Conservation (phyloP, 495 filamentous ascomycete species). For the Aspergillus leporis region DNA sequence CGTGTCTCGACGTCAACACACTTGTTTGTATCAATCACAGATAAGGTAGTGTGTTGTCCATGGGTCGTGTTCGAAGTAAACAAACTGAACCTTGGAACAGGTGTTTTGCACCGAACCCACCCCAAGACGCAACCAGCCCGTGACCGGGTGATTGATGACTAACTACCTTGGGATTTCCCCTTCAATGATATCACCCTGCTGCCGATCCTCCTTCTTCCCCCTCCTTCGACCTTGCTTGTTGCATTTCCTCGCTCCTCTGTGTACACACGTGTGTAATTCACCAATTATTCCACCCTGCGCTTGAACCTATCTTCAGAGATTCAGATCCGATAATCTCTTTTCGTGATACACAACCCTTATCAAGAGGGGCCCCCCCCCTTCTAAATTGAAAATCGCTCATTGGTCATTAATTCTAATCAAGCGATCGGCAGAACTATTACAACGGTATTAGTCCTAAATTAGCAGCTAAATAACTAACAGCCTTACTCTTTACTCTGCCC, state of each 20-base stretch:
- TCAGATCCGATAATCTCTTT: neutral
- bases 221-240: slow-evolving; percentile 7
- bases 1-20: neutral
- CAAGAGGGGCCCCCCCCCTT: neutral
- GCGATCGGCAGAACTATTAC: slow-evolving; percentile 12
- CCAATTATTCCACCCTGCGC: slow-evolving; percentile 2
- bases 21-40: neutral
- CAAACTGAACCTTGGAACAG: slow-evolving; percentile 3
- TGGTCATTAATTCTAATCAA: neutral
- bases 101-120: too few species aligned
- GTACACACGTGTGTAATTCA: neutral
- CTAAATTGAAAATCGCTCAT: neutral
- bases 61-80: neutral
- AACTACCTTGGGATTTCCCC: too few species aligned
- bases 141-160: neutral
- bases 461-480: neutral
- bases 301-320: neutral
- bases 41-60: slow-evolving; percentile 4
- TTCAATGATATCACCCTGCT: neutral
- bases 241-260: neutral
- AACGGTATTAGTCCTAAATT: neutral
- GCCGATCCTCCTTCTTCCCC: neutral
- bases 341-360: slow-evolving; percentile 1
- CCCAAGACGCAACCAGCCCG: neutral
- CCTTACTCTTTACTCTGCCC: neutral